phyloP scores from a whole-genome alignment of 208 protist genomes.

The Trypanosoma caninum region DNA sequence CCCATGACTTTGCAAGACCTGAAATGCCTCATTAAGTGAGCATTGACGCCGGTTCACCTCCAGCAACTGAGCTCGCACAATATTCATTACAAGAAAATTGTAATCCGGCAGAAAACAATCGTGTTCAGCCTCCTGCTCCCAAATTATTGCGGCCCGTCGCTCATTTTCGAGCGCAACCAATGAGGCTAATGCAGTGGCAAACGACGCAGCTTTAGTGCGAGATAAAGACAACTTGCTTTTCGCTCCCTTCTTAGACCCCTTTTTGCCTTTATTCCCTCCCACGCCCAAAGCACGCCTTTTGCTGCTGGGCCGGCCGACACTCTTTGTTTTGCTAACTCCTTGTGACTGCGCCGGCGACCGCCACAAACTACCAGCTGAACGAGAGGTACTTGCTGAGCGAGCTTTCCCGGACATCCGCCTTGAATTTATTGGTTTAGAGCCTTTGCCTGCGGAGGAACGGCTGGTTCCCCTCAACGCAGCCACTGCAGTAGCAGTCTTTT shows the following conservation, averaged over 20 bases:
- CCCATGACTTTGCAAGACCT: constrained; percentile 37
- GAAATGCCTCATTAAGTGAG: constrained; percentile 54
- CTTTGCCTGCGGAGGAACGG: background rate
- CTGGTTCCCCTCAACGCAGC: background rate
- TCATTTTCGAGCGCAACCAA: constrained; percentile 36
- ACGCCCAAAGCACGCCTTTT: no score
- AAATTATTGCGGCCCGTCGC: constrained; percentile 32
- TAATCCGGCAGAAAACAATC: constrained; percentile 53
- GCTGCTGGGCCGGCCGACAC: background rate
- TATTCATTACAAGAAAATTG: constrained; percentile 69
- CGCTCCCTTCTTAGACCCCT: background rate
- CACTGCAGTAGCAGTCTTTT: background rate
- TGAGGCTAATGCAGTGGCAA: constrained; percentile 16
- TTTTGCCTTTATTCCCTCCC: no score
- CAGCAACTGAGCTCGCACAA: constrained; percentile 54
- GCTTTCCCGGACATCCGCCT: background rate
- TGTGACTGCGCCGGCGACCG: background rate
- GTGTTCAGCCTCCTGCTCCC: constrained; percentile 50
- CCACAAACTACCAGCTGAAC: background rate
- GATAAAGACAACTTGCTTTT: no score
- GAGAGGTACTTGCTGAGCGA: background rate
- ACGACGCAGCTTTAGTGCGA: no score
- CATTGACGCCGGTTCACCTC: constrained; percentile 62
- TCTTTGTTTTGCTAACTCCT: background rate
- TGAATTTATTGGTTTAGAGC: background rate